These are phyloP conservation scores for Boletus reticulatus DNA, from an alignment of 768 basidiomycete genomes.

Conservation along the genomic window DNA sequence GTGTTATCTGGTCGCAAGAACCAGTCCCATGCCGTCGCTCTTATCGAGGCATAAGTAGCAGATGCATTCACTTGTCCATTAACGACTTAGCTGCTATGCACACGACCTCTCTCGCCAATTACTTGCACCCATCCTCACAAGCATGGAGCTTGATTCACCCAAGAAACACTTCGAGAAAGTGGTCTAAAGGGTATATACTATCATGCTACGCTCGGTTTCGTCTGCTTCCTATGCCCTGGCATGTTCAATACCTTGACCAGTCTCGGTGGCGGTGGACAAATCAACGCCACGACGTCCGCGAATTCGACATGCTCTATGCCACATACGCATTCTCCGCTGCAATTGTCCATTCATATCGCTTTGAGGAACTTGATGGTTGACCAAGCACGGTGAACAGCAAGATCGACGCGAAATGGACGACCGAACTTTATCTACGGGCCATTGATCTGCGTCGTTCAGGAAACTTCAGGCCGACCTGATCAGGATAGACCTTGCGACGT, in stretches of 20 bases:
- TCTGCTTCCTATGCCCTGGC: no score
- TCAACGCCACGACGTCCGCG: slow-evolving; percentile 61
- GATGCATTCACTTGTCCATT: no score
- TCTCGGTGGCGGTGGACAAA: slow-evolving; percentile 51
- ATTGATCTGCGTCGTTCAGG: neutral
- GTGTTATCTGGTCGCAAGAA: no score
- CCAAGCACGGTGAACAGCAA: slow-evolving; percentile 74
- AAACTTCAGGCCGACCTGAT: neutral
- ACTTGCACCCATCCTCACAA: no score
- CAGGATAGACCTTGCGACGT: neutral
- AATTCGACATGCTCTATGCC: slow-evolving; percentile 70
- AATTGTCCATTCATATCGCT: neutral
- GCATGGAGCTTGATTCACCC: no score
- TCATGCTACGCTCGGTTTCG: slow-evolving; percentile 44
- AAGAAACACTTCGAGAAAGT: slow-evolving; percentile 30
- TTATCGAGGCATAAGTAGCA: no score
- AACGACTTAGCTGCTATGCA: no score
- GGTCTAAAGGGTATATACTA: slow-evolving; percentile 56
- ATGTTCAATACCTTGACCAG: no score
- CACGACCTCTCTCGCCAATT: no score
- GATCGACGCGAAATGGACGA: slow-evolving; percentile 64
- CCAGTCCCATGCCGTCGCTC: no score
- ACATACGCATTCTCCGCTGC: slow-evolving; percentile 61
- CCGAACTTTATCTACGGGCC: neutral
- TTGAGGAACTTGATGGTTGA: neutral